phyloP scores from a whole-genome alignment of 257 asterid species.

The Sherardia arvensis region DNA sequence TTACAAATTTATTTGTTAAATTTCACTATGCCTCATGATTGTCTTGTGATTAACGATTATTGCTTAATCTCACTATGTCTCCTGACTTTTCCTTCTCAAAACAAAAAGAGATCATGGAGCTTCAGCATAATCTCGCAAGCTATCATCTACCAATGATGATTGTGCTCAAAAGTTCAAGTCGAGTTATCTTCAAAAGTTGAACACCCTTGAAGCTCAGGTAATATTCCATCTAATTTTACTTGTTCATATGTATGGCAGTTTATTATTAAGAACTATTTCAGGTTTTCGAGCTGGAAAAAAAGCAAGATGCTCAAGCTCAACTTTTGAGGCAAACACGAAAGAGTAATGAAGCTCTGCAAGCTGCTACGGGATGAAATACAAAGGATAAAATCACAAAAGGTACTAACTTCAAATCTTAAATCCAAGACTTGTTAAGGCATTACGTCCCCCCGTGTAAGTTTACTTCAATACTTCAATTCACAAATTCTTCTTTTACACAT shows the following conservation, averaged over 20 bases:
- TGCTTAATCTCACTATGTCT: no score
- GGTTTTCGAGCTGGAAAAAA: constrained; percentile 89
- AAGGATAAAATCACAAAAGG: constrained; percentile 89
- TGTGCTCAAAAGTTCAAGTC: constrained; percentile 91
- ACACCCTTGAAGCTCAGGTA: constrained; percentile 87
- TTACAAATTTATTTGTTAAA: not conserved
- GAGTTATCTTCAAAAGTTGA: constrained; percentile 90
- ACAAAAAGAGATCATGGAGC: constrained; percentile 88
- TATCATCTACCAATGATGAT: constrained; percentile 68
- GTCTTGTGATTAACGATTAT: no score
- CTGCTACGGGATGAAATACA: constrained; percentile 84
- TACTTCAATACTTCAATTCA: no score
- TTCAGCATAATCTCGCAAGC: constrained; percentile 53
- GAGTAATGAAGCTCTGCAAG: constrained; percentile 95
- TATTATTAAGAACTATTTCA: constrained; percentile 23
- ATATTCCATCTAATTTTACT: not conserved
- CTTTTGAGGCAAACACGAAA: constrained; percentile 86
- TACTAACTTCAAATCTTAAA: constrained; percentile 17
- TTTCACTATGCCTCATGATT: constrained; percentile 11
- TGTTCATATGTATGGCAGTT: constrained; percentile 3
- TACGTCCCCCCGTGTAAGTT: no score
- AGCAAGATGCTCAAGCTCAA: constrained; percentile 98
- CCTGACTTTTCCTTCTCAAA: no score
- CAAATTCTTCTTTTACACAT: no score
- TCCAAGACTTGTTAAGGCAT: no score